Percentiles rank a stretch among this genome's conserved stretches.
phyloP scores from a whole-genome alignment of 2,329 filamentous ascomycete species.

The Neofusicoccum cordaticola region DNA sequence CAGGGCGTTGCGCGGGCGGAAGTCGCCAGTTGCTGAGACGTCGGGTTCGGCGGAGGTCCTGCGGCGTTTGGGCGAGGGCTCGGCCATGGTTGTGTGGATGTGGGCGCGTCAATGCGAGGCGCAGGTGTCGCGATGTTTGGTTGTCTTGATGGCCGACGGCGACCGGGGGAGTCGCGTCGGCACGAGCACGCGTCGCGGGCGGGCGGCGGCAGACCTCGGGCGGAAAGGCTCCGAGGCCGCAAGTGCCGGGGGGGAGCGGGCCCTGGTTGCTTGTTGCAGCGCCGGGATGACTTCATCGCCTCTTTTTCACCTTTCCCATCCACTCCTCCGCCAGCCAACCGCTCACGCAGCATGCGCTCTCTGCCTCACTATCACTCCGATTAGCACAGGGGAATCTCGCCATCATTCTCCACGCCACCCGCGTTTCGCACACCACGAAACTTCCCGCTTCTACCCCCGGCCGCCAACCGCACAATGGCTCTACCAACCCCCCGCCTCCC shows the following conservation, averaged over 20 bases:
- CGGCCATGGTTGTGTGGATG: background rate
- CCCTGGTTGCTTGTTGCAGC: background rate
- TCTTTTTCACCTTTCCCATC: constrained; percentile 4
- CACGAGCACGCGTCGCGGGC: constrained; percentile 4
- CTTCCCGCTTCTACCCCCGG: background rate
- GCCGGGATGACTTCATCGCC: constrained; percentile 16
- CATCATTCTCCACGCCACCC: no score
- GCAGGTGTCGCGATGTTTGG: background rate
- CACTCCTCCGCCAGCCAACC: background rate
- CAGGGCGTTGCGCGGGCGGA: constrained; percentile 17
- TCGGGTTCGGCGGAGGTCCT: constrained; percentile 25
- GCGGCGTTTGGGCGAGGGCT: constrained; percentile 31
- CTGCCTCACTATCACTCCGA: no score
- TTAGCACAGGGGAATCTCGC: no score
- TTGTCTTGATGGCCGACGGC: background rate
- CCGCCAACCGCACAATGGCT: background rate
- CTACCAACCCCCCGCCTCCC: background rate
- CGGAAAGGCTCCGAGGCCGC: background rate
- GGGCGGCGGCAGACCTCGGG: background rate
- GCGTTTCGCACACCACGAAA: no score
- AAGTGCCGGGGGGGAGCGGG: background rate
- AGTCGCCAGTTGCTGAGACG: constrained; percentile 14
- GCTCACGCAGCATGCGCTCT: background rate
- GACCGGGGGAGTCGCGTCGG: background rate
- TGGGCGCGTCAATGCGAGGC: background rate